Conservation (phyloP, 345 rosid species). For the Carallia brachiata region DNA sequence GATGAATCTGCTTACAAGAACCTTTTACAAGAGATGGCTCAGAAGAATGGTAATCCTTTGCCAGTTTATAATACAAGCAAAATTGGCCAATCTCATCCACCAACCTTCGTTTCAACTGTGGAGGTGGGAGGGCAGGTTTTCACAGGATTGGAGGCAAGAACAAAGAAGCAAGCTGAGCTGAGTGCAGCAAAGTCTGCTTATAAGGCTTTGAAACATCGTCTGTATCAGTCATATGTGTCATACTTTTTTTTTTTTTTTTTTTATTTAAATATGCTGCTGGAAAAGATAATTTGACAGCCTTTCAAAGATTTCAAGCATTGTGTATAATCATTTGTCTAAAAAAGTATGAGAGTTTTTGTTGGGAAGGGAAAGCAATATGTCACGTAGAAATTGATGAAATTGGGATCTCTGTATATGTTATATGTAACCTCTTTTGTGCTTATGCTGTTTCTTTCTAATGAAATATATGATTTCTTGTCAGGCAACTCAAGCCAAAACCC, state of each 20-base stretch:
- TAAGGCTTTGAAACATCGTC: constrained; percentile 33
- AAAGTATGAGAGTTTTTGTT: not conserved
- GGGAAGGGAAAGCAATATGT: not conserved
- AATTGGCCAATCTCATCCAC: constrained; percentile 50
- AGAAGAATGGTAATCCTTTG: constrained; percentile 35
- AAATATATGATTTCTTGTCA: not conserved
- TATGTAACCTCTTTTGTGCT: not conserved
- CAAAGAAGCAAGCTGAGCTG: constrained; percentile 61
- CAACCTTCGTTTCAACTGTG: constrained; percentile 47
- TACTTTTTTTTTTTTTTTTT: not conserved
- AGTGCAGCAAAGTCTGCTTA: constrained; percentile 74
- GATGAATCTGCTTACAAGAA: constrained; percentile 52
- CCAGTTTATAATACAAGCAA: constrained; percentile 44
- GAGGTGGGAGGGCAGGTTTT: constrained; percentile 40
- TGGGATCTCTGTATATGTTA: not conserved
- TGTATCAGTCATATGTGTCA: constrained; percentile 5
- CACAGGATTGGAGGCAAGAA: constrained; percentile 46
- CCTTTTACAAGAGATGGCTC: constrained; percentile 57
- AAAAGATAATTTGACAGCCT: not conserved
- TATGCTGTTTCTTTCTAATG: not conserved
- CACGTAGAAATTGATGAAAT: not conserved
- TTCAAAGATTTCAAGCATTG: not conserved
- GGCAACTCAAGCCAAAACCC: constrained; percentile 19
- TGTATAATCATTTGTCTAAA: not conserved
- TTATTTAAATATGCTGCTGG: too few species aligned